Percentiles rank a stretch among this genome's conserved stretches.
Conservation (phyloP, 2,329 filamentous ascomycete species). For the Saccharata proteae region DNA sequence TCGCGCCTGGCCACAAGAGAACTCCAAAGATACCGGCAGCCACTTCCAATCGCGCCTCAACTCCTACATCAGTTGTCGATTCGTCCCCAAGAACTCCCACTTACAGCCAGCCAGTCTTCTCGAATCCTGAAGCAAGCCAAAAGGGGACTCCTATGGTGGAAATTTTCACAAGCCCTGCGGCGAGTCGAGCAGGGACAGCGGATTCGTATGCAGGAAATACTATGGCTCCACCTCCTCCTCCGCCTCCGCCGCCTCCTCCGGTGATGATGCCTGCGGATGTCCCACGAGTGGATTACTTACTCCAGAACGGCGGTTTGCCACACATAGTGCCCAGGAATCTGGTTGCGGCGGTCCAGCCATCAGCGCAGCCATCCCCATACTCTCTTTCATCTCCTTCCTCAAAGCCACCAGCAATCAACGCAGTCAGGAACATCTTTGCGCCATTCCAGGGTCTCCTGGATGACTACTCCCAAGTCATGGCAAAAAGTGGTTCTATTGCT, state of each 20-base stretch:
- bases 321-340: slow-evolving; percentile 62
- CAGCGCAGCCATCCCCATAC: slow-evolving; percentile 35
- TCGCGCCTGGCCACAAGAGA: slow-evolving; percentile 27
- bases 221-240: slow-evolving; percentile 36
- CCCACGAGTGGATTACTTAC: slow-evolving; percentile 80
- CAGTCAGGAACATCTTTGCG: slow-evolving; percentile 64
- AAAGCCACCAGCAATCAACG: slow-evolving; percentile 30
- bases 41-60: slow-evolving; percentile 24
- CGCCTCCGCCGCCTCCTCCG: slow-evolving; percentile 64
- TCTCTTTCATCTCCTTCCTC: slow-evolving; percentile 46
- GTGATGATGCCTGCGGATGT: slow-evolving; percentile 51
- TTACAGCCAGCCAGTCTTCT: slow-evolving; percentile 24
- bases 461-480: slow-evolving; percentile 71
- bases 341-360: slow-evolving; percentile 46
- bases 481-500: slow-evolving; percentile 76
- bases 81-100: slow-evolving; percentile 35
- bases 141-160: slow-evolving; percentile 29
- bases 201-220: slow-evolving; percentile 24
- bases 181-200: slow-evolving; percentile 25
- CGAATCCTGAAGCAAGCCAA: slow-evolving; percentile 20
- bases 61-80: slow-evolving; percentile 29
- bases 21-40: slow-evolving; percentile 16
- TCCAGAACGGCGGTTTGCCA: slow-evolving; percentile 74
- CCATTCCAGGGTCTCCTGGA: slow-evolving; percentile 75
- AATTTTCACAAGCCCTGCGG: slow-evolving; percentile 30